phyloP scores from a whole-genome alignment of 192 early-diverging fungal species.

The Irineochytrium annulatum region DNA sequence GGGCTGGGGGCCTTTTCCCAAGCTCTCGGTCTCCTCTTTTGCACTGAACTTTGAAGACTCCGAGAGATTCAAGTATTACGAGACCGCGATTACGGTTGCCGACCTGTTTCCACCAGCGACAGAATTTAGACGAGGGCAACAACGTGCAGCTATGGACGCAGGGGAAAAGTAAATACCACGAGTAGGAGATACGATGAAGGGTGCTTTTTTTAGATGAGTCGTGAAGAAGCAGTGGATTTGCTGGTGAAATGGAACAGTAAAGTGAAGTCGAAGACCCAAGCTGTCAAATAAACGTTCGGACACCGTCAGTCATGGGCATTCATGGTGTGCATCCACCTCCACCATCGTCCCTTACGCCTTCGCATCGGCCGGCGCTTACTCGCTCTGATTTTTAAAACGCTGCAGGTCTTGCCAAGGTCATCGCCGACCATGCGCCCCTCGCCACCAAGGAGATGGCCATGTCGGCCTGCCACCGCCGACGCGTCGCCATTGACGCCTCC shows the following conservation, averaged over 20 bases:
- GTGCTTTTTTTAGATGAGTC: background rate
- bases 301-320: background rate
- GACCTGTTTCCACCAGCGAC: no score
- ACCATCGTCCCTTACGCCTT: no score
- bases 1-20: no score
- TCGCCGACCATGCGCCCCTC: conserved; percentile 82
- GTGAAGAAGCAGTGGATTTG: background rate
- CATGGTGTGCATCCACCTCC: background rate
- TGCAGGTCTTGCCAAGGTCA: conserved; percentile 82
- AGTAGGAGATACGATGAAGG: background rate
- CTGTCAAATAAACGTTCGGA: background rate
- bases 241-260: background rate
- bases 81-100: no score
- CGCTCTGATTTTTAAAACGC: background rate
- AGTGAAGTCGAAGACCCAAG: no score
- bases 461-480: conserved; percentile 76
- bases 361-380: no score
- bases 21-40: no score
- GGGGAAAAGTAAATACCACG: background rate
- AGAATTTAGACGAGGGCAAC: background rate
- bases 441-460: conserved; percentile 66
- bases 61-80: no score
- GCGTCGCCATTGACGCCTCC: conserved; percentile 96
- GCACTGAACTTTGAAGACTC: no score
- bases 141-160: background rate